Percentiles rank a stretch among this genome's conserved stretches.
phyloP scores from a whole-genome alignment of 2,329 filamentous ascomycete species.

The Neofusicoccum umdonicola region DNA sequence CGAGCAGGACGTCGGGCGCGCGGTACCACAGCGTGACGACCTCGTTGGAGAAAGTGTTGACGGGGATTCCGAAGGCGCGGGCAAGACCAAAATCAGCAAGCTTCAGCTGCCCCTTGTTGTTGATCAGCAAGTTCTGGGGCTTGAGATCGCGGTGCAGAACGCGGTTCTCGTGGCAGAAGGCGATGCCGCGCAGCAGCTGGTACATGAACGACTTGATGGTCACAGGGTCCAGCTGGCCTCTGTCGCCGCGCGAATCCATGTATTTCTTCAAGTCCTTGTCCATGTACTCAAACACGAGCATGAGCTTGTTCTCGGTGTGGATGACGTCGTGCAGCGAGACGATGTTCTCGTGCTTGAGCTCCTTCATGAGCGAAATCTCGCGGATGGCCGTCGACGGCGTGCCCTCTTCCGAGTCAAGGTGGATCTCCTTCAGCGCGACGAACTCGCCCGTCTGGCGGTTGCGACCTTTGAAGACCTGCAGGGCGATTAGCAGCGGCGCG shows the following conservation, averaged over 20 bases:
- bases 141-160: slow-evolving; percentile 95
- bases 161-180: slow-evolving; percentile 96
- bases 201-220: slow-evolving; percentile 99
- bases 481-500: slow-evolving; percentile 22
- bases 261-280: slow-evolving; percentile 98
- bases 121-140: slow-evolving; percentile 94
- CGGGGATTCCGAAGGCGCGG: slow-evolving; percentile 91
- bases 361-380: slow-evolving; percentile 99
- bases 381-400: slow-evolving; percentile 96
- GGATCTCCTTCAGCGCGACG: slow-evolving; percentile 96
- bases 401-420: slow-evolving; percentile 96
- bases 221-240: slow-evolving; percentile 80
- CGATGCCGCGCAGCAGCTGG: slow-evolving; percentile 90
- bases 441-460: slow-evolving; percentile 96
- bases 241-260: slow-evolving; percentile 91
- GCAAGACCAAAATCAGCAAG: slow-evolving; percentile 93
- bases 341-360: slow-evolving; percentile 98
- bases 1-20: slow-evolving; percentile 90
- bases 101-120: slow-evolving; percentile 85
- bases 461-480: slow-evolving; percentile 93
- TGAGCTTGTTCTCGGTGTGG: slow-evolving; percentile 98
- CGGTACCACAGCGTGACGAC: slow-evolving; percentile 98
- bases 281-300: slow-evolving; percentile 99
- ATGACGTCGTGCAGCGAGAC: slow-evolving; percentile 97
- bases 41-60: slow-evolving; percentile 98